A percentile compares a stretch with the other conserved stretches of the same genome.
Conservation (phyloP, 768 basidiomycete genomes). For the Xerocomellus amylosporus region DNA sequence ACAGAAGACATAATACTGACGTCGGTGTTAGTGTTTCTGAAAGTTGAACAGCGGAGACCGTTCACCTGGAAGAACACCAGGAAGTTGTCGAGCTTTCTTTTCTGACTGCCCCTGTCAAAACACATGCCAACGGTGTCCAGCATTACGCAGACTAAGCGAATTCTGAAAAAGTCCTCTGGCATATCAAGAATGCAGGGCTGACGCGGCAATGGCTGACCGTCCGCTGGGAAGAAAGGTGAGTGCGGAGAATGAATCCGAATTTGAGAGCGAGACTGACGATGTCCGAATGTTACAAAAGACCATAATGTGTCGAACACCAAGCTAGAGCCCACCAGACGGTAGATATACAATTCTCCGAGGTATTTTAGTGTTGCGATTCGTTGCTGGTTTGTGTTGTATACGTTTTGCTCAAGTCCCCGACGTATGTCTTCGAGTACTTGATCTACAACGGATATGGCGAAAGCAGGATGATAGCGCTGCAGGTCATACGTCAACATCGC, state of each 20-base stretch:
- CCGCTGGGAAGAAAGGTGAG: constrained; percentile 51
- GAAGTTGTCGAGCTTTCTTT: constrained; percentile 91
- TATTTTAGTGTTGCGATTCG: constrained; percentile 91
- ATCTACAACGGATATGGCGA: constrained; percentile 85
- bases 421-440: constrained; percentile 93
- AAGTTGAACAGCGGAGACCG: neutral
- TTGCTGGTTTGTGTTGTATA: constrained; percentile 93
- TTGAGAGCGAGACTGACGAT: constrained; percentile 63
- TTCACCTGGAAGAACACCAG: constrained; percentile 88
- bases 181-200: constrained; percentile 77
- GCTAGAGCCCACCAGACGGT: constrained; percentile 82
- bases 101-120: constrained; percentile 91
- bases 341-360: constrained; percentile 96
- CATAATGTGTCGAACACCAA: constrained; percentile 93
- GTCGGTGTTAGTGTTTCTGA: constrained; percentile 2
- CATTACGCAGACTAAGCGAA: constrained; percentile 87
- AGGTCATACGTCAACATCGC: constrained; percentile 96
- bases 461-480: constrained; percentile 88
- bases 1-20: constrained; percentile 80
- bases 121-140: constrained; percentile 97
- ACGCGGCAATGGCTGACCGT: constrained; percentile 82
- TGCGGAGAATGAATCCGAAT: neutral
- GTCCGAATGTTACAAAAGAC: constrained; percentile 93
- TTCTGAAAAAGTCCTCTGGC: constrained; percentile 94
- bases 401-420: constrained; percentile 87